Base-by-base conservation (phyloP, 2,329 filamentous ascomycete genomes). In the Fusarium tuaranense region DNA sequence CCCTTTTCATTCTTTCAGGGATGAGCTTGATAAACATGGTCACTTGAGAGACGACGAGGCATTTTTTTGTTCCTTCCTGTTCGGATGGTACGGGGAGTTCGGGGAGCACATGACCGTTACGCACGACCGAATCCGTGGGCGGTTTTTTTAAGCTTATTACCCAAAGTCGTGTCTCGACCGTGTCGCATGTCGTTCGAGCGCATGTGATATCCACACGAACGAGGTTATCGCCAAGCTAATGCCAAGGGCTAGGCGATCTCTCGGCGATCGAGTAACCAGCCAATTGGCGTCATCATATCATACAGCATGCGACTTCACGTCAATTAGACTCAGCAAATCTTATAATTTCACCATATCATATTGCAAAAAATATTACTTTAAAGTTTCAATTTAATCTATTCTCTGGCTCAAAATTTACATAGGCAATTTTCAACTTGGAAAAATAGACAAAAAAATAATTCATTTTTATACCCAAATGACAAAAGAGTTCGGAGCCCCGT, bases 401-500 rank as follows among this genome's bases (percentile, higher is more conserved):
- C 6, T 30, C 12, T 51, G 6, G 5, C 16, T 51, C 5, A 51
- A 30, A 27, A n/a, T 30, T 51, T 30, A 30, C 10, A 51, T 30
- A 4, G 6, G 9, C 25, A n/a, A 13, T 27, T 53, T 32, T 53
- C 12, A 14, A 32, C 48, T 30, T 39, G 4, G 0, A 16, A 27
- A 63, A 25, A 71, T 46, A 9, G 65, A 73, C 30, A 34, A 34
- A 34, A 34, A 34, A 34, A 14, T 6, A 34, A 13, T 13, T 34
- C 12, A 34, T 34, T 34, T 61, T 27, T 16, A 36, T 20, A 2
- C 10, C 3, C 44, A 66, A 44, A 22, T 66, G 41, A 30, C 76
- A 80, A 80, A 80, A 80, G 79, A 76, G 78, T 80, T 80, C 79
- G 66, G 77, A 69, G 70, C 71, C 70, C 71, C 63, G 48, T 63